phyloP scores from a whole-genome alignment of 371 early-diverging fungal genomes.

The Mortierella sp. region DNA sequence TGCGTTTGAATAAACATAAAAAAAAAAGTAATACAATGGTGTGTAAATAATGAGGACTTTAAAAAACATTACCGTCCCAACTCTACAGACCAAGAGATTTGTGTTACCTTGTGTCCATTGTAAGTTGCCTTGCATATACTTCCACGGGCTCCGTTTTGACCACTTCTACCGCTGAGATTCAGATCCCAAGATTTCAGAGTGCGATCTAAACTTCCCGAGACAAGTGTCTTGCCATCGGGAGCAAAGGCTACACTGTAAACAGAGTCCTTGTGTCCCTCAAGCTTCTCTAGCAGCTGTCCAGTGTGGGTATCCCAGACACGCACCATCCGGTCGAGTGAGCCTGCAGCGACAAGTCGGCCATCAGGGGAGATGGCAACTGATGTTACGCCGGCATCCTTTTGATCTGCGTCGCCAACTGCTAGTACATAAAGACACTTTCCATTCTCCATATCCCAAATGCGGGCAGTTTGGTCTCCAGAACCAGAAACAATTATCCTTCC shows the following conservation, averaged over 20 bases:
- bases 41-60: too few relatives aligned
- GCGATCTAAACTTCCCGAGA: conserved; percentile 96
- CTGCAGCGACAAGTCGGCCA: conserved; percentile 82
- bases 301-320: conserved; percentile 93
- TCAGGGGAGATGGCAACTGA: conserved; percentile 93
- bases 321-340: conserved; percentile 94
- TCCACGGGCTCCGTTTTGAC: conserved; percentile 54
- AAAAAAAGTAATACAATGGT: background rate
- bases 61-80: too few relatives aligned
- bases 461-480: conserved; percentile 93
- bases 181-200: conserved; percentile 97
- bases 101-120: conserved; percentile 75
- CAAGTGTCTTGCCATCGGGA: conserved; percentile 91
- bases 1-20: too few relatives aligned
- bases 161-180: conserved; percentile 58
- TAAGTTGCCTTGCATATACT: conserved; percentile 66
- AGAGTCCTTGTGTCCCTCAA: conserved; percentile 97
- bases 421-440: conserved; percentile 81
- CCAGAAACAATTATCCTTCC: conserved; percentile 94
- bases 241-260: conserved; percentile 97
- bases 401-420: conserved; percentile 82
- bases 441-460: conserved; percentile 89
- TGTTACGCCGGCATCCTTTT: conserved; percentile 95
- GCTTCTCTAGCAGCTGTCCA: conserved; percentile 84
- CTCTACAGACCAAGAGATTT: too few relatives aligned